phyloP scores from a whole-genome alignment of 2,329 filamentous ascomycete species.

The Nothomitra cinnamomea region DNA sequence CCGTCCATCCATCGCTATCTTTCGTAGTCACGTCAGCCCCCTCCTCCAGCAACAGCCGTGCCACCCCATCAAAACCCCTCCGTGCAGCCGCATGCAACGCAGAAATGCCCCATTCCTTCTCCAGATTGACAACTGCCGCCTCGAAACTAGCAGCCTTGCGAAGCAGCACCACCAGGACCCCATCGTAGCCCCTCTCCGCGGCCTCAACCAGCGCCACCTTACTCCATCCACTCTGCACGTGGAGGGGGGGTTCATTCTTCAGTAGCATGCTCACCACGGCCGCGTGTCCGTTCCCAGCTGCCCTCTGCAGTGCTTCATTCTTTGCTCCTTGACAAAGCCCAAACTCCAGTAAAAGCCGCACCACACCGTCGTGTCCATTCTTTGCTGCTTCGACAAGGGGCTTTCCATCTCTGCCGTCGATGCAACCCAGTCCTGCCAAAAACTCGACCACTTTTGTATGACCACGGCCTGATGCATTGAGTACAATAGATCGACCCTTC shows the following conservation, averaged over 20 bases:
- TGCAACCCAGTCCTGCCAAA: background rate
- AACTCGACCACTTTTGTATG: background rate
- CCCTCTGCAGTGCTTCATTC: no score
- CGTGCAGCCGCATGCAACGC: background rate
- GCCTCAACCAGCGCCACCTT: background rate
- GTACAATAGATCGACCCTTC: background rate
- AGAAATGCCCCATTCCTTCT: background rate
- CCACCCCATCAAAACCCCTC: background rate
- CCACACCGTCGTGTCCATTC: background rate
- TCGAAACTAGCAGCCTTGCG: background rate
- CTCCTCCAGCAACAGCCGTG: background rate
- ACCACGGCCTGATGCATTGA: background rate
- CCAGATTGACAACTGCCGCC: background rate
- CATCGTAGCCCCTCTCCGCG: background rate
- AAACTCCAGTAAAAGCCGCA: background rate
- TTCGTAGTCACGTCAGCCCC: background rate
- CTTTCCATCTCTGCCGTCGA: background rate
- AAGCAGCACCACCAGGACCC: background rate
- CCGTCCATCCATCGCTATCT: no score
- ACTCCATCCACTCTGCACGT: background rate
- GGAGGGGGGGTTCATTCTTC: background rate
- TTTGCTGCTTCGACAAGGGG: background rate
- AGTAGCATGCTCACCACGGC: background rate
- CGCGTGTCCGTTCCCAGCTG: background rate
- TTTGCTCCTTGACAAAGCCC: background rate